Evolutionary conservation across 768 basidiomycete species (phyloP), one percentile per base, ranked within the genome.

Genomic region (Boletellus ananas): DNA sequence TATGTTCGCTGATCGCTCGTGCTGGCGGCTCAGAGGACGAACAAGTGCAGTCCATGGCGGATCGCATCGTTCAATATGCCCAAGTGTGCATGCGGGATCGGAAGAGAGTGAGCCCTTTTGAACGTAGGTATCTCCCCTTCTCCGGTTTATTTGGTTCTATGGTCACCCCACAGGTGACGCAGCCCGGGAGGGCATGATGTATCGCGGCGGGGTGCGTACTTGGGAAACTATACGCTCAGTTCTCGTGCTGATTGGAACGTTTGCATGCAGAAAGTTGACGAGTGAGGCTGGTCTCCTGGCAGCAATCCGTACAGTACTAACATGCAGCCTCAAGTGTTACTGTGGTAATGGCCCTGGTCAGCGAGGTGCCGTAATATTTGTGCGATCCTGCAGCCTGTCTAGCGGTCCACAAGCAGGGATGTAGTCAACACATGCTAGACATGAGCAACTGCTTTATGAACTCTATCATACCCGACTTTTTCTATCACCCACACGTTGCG

Each of bases 181-280:
- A 16, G 78, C 79, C 2, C 74, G 82, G 46, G 77, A 85, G 55
- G 83, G 83, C 12, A 75, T 82, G 70, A 71, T 74, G 51, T 87
- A 80, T 66, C 73, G 75, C 58, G 88, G 88, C 58, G 88, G 88
- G 60, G 88, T 90, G 63, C 68, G 87, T 81, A 34, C n/a, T 33
- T 34, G 17, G 4, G 49, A 6, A 40, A 39, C 6, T 14, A 58
- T 53, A 38, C 54, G 33, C 36, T 46, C 8, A 7, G 21, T 18
- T 18, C 42, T 47, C 14, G 14, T 55, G 45, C 51, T 57, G 23
- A 63, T 40, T 3, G 31, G 10, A 42, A 34, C n/a, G 4, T 39
- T 25, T 36, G 20, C 34, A 1, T 46, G 29, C 45, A 90, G 88
- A 90, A 91, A 81, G 64, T 82, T 41, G 88, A 91, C 57, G 89